Evolutionary conservation across 139 green algal genomes (phyloP).

Genomic region (Marvania coccoides): DNA sequence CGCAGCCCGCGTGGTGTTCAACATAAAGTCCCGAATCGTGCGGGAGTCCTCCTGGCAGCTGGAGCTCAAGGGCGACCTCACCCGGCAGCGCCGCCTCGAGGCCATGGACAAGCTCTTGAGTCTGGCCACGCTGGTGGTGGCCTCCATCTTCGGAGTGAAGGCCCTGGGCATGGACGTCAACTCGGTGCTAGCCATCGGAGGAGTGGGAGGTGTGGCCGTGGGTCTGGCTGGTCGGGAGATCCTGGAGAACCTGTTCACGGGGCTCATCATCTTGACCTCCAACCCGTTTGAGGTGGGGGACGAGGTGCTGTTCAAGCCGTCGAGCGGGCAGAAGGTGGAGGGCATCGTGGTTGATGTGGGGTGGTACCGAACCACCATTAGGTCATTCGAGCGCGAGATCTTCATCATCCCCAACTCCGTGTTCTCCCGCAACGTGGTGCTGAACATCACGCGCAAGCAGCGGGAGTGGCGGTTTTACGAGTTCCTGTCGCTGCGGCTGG

Average conservation of each 20-base stretch:
- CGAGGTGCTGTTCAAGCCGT: constrained; percentile 68
- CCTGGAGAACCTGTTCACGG: constrained; percentile 89
- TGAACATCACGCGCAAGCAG: constrained; percentile 83
- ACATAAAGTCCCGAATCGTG: constrained; percentile 72
- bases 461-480: constrained; percentile 86
- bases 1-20: constrained; percentile 71
- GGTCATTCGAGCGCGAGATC: constrained; percentile 74
- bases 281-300: constrained; percentile 70
- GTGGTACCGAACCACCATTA: constrained; percentile 82
- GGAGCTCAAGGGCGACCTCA: constrained; percentile 76
- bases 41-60: constrained; percentile 42
- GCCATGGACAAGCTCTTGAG: constrained; percentile 63
- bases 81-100: constrained; percentile 60
- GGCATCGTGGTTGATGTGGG: constrained; percentile 87
- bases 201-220: constrained; percentile 86
- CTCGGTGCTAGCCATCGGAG: constrained; percentile 84
- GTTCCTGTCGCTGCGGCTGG: constrained; percentile 46
- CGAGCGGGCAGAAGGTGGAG: constrained; percentile 58
- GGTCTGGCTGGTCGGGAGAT: constrained; percentile 87
- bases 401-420: constrained; percentile 63
- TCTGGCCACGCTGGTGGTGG: constrained; percentile 51
- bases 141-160: constrained; percentile 51
- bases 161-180: constrained; percentile 65
- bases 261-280: constrained; percentile 79
- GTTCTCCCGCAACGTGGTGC: constrained; percentile 82